phyloP scores from a whole-genome alignment of 1,284 basidiomycete genomes.

The Afroboletus lepidellus region DNA sequence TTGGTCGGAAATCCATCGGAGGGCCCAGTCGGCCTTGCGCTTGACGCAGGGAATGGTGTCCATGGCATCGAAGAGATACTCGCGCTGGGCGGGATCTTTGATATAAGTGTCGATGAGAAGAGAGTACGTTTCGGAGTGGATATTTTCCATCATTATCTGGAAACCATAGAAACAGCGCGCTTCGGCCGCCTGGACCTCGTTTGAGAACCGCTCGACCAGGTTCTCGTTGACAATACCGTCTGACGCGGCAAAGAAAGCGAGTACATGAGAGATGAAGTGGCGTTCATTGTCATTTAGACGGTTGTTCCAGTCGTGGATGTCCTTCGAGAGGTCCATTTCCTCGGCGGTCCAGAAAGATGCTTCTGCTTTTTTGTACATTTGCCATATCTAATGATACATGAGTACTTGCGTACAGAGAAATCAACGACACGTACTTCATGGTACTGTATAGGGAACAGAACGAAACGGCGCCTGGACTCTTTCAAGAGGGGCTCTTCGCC shows the following conservation, averaged over 20 bases:
- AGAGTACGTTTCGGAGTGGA: background rate
- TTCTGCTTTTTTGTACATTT: background rate
- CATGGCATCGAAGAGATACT: slow-evolving; percentile 91
- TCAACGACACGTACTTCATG: slow-evolving; percentile 61
- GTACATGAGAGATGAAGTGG: background rate
- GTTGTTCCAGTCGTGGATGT: background rate
- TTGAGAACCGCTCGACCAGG: background rate
- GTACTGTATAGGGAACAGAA: slow-evolving; percentile 94
- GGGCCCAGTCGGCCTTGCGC: slow-evolving; percentile 92
- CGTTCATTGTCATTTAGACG: background rate
- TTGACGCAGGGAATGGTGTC: slow-evolving; percentile 93
- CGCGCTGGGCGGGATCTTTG: slow-evolving; percentile 82
- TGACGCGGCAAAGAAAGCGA: background rate
- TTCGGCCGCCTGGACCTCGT: background rate
- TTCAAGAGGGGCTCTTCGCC: slow-evolving; percentile 82
- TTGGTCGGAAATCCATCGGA: slow-evolving; percentile 89
- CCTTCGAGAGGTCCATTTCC: background rate
- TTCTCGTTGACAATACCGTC: slow-evolving; percentile 1
- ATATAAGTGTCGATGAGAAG: slow-evolving; percentile 78
- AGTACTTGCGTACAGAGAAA: background rate
- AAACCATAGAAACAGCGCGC: background rate
- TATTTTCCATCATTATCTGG: slow-evolving; percentile 1
- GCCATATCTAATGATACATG: background rate
- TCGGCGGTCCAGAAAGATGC: background rate
- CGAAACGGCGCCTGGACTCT: slow-evolving; percentile 80